Evolutionary conservation across 176 grass and related monocot species (phyloP), one percentile per base, ranked within the genome.

Genomic region (Zoysia pacifica): DNA sequence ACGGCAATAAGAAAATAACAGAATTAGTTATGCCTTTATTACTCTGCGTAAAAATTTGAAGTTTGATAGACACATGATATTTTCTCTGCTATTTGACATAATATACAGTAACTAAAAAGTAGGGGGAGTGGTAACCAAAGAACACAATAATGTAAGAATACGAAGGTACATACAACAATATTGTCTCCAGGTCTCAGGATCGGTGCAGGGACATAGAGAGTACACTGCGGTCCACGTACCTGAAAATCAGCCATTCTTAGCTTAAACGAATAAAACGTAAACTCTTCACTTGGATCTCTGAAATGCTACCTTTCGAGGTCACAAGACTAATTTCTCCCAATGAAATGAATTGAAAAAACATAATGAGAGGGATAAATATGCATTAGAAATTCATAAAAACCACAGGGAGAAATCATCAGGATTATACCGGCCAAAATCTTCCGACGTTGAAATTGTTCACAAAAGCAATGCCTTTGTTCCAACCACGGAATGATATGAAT

Each of bases 381-480:
- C 7, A 19, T 58, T 19, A 58, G 19, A n/a, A 58, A 58, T 19
- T 58, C 55, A 58, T 58, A 19, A 58, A 9, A 49, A 58, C 5
- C 9, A 13, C 54, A 71, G 79, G 56, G 11, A 11, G 19, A 4
- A 79, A 61, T 44, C 70, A 20, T 75, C 45, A 75, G 49, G n/a
- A 64, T 71, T 85, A 47, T 98, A 98, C 92, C 78, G 95, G 90
- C 95, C 95, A 98, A 82, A 93, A 98, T 90, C 95, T 88, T 74
- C 92, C 95, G 14, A 98, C 87, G 81, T 98, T 98, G 75, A 98
- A 98, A 70, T 91, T 90, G 52, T 98, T 98, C 63, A 98, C 90
- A 86, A 98, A 94, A 81, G 88, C 95, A 72, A 94, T 69, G 61
- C 95, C 95, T 81, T 98, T 98, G 75, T 90, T 98, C 92, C 90